These are phyloP conservation scores for Pinus albicaulis DNA, from an alignment of 75 land plant genomes.

Conservation along the genomic window DNA sequence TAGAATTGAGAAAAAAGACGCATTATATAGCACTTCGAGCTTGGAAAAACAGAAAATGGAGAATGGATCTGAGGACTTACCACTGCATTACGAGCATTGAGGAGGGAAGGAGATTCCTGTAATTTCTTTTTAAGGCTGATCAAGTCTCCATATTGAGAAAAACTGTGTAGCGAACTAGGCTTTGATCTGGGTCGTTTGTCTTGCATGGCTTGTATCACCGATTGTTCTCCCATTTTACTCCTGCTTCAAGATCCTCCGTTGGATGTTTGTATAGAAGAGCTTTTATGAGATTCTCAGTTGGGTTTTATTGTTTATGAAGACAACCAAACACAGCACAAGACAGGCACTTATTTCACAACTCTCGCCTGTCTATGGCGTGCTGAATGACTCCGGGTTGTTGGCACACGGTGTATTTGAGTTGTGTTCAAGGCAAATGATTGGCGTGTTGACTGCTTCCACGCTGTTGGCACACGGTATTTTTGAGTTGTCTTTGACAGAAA, in stretches of 20 bases:
- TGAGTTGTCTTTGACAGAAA: no score
- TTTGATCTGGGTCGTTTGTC: conserved; percentile 40
- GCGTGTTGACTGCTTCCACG: no score
- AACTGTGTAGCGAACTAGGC: conserved; percentile 47
- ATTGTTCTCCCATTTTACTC: not conserved
- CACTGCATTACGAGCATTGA: conserved; percentile 45
- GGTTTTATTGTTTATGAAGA: not conserved
- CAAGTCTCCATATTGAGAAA: conserved; percentile 55
- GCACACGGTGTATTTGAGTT: no score
- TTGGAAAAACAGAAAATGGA: not conserved
- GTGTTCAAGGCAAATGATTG: no score
- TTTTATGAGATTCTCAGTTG: not conserved
- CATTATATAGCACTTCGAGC: not conserved
- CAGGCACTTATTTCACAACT: not conserved
- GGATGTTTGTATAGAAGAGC: not conserved
- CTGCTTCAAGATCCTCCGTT: not conserved
- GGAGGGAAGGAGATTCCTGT: conserved; percentile 43
- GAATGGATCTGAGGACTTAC: not conserved
- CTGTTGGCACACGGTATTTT: no score
- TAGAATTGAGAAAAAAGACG: not conserved
- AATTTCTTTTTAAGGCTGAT: conserved; percentile 37
- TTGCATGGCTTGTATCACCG: not conserved
- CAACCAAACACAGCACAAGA: not conserved
- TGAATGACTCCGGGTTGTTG: no score
- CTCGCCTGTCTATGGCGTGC: not conserved